These are phyloP conservation scores for Thalassiosira ordinaria DNA, from an alignment of 352 stramenopile species.

Conservation along the genomic window DNA sequence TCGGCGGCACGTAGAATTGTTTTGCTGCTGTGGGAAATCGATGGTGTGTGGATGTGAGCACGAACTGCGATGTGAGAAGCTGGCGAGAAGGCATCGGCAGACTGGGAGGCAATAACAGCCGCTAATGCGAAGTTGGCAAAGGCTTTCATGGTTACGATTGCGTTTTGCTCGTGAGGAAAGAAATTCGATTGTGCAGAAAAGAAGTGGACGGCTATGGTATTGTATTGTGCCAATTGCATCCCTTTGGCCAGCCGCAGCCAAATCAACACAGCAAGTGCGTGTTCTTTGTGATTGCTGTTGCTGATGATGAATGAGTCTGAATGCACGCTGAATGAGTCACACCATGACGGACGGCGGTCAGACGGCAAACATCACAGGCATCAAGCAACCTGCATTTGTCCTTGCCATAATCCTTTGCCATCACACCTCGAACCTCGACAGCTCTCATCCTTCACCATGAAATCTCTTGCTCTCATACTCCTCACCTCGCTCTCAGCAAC, in stretches of 20 bases:
- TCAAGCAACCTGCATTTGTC: too few species aligned
- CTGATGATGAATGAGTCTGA: neutral
- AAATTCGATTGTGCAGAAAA: neutral
- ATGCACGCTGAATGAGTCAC: too few species aligned
- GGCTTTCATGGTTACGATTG: neutral
- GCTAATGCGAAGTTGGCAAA: neutral
- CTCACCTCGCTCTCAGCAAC: slow-evolving; percentile 6
- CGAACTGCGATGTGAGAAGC: neutral
- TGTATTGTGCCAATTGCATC: too few species aligned
- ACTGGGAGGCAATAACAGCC: neutral
- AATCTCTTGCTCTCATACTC: slow-evolving; percentile 12
- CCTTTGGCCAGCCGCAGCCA: too few species aligned
- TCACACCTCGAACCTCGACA: too few species aligned
- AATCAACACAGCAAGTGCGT: neutral
- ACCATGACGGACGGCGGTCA: too few species aligned
- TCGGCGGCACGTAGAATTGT: slow-evolving; percentile 59
- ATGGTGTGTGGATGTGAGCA: too few species aligned
- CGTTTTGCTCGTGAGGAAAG: neutral
- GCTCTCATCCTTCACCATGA: too few species aligned
- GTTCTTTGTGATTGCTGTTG: neutral
- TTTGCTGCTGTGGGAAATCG: slow-evolving; percentile 1
- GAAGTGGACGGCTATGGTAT: neutral
- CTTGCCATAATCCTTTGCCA: too few species aligned
- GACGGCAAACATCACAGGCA: too few species aligned
- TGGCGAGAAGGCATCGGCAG: neutral